Conservation (phyloP, 1,139 yeast genomes). For the Magnusiomyces magnusii region DNA sequence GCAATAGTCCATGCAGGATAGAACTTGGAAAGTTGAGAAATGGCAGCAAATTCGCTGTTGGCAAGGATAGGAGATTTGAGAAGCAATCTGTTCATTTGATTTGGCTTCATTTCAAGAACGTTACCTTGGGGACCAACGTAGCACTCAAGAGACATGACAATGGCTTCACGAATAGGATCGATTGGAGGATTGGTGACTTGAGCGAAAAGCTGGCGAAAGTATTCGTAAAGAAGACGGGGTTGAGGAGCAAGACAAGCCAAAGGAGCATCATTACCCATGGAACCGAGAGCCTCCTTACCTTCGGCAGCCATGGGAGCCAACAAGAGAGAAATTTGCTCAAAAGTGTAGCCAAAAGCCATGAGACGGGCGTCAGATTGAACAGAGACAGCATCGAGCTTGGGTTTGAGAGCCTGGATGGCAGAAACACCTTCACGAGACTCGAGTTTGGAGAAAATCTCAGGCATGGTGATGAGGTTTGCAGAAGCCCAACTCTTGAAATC, state of each 20-base stretch:
- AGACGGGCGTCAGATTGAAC: conserved; percentile 79
- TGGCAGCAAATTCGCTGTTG: conserved; percentile 63
- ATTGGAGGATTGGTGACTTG: conserved; percentile 99
- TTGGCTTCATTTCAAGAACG: conserved; percentile 82
- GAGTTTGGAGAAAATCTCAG: conserved; percentile 60
- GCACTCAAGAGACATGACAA: conserved; percentile 96
- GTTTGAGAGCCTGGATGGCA: conserved; percentile 29
- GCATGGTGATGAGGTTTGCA: conserved; percentile 77
- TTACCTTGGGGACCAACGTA: conserved; percentile 98
- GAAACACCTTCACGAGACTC: conserved; percentile 40
- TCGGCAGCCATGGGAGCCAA: conserved; percentile 90
- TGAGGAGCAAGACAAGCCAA: conserved; percentile 91
- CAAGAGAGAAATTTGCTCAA: conserved; percentile 77
- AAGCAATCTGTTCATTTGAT: conserved; percentile 82
- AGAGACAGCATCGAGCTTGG: conserved; percentile 32
- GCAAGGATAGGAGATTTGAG: conserved; percentile 78
- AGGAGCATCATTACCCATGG: conserved; percentile 99
- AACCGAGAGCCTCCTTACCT: conserved; percentile 92
- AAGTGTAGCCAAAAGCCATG: conserved; percentile 83
- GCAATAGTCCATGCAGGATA: conserved; percentile 84
- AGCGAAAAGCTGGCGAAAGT: conserved; percentile 93
- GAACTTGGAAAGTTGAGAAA: conserved; percentile 60
- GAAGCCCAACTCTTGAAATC: conserved; percentile 93
- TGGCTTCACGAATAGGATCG: conserved; percentile 94
- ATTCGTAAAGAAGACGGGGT: conserved; percentile 85